A percentile compares a stretch with the other conserved stretches of the same genome.
Evolutionary conservation across 192 early-diverging fungal genomes (phyloP).

Genomic region (Dissophora globulifera): DNA sequence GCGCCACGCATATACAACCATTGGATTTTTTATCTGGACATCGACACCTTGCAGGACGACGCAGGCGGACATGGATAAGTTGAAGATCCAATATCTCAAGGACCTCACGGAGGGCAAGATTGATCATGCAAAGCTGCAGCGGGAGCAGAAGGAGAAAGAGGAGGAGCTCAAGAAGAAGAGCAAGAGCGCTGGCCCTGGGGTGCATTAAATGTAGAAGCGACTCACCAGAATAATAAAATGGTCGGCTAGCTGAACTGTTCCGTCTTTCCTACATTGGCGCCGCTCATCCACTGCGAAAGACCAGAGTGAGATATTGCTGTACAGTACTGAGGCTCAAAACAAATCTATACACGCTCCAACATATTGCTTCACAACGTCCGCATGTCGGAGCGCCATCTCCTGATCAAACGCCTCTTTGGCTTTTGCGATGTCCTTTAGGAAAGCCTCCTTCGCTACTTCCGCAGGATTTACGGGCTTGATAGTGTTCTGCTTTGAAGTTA

Average conservation of each 20-base stretch:
- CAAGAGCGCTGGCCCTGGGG: constrained; percentile 39
- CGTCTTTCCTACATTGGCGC: not conserved
- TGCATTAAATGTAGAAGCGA: constrained; percentile 12
- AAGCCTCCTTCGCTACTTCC: constrained; percentile 24
- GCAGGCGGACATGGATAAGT: constrained; percentile 62
- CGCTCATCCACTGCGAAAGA: too few relatives aligned
- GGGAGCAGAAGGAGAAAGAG: constrained; percentile 41
- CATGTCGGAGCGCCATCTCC: constrained; percentile 49
- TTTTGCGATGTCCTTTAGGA: constrained; percentile 34
- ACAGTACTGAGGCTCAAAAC: not conserved
- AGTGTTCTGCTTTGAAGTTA: not conserved
- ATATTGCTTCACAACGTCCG: constrained; percentile 46
- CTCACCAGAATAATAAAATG: not conserved
- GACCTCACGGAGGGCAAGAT: constrained; percentile 47
- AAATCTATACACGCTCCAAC: constrained; percentile 31
- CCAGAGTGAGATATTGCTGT: not conserved
- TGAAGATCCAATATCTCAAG: constrained; percentile 57
- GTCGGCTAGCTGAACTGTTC: not conserved
- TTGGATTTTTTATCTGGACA: not conserved
- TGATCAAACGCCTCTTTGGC: constrained; percentile 49
- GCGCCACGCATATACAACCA: not conserved
- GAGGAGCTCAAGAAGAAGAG: constrained; percentile 46
- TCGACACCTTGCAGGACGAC: constrained; percentile 49
- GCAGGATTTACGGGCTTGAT: constrained; percentile 13
- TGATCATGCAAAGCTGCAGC: constrained; percentile 43